Evolutionary conservation across 176 grass and related monocot species (phyloP).

Genomic region (Bonia amplexicaulis): DNA sequence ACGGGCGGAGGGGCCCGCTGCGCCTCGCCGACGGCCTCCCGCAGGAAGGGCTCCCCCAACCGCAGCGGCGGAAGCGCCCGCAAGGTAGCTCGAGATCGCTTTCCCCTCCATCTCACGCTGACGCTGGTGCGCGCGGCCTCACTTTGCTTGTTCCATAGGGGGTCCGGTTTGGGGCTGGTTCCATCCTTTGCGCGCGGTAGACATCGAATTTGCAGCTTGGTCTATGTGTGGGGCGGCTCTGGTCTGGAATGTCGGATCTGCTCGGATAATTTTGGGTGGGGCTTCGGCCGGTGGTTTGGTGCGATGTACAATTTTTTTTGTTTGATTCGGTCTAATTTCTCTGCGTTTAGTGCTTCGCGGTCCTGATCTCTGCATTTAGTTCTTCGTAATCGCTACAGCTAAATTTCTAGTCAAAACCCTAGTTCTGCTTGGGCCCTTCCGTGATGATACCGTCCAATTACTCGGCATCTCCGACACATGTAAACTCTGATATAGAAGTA

Average conservation of each 20-base stretch:
- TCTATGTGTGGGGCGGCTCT: not conserved
- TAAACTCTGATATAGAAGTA: not conserved
- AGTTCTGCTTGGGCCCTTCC: not conserved
- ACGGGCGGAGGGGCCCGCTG: not conserved
- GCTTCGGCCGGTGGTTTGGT: not conserved
- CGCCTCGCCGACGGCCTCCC: conserved; percentile 33
- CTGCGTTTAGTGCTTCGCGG: not conserved
- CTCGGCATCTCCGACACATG: not conserved
- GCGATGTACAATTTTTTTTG: not conserved
- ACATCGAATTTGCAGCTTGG: not conserved
- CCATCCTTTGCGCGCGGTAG: not conserved
- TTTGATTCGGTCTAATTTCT: not conserved
- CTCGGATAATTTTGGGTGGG: not conserved
- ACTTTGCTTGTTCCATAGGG: not conserved
- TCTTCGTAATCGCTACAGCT: not conserved
- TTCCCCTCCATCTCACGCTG: not conserved
- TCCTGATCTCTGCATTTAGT: not conserved
- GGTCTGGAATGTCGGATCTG: not conserved
- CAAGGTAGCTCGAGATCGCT: conserved; percentile 28
- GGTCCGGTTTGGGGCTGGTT: not conserved
- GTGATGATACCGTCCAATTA: not conserved
- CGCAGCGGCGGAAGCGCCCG: conserved; percentile 45
- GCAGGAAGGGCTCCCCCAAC: conserved; percentile 28
- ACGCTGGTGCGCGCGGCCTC: not conserved
- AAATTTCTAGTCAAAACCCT: not conserved